Conservation (phyloP, 2,329 filamentous ascomycete species). For the Grosmannia serpens region DNA sequence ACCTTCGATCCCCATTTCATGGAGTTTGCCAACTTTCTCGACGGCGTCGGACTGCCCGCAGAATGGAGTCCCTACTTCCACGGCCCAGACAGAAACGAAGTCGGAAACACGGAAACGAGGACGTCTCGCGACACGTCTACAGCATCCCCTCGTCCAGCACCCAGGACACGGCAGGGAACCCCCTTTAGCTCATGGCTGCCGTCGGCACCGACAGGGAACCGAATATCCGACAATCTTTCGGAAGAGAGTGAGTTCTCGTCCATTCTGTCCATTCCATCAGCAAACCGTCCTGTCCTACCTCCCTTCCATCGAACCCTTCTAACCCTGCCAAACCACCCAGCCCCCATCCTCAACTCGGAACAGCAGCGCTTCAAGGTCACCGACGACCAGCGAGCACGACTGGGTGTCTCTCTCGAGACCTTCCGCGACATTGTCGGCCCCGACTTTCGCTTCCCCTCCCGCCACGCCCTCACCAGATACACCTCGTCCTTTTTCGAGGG, state of each 20-base stretch:
- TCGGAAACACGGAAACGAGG: neutral
- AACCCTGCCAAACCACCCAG: too few relatives aligned
- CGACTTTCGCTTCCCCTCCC: constrained; percentile 9
- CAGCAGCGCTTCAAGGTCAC: neutral
- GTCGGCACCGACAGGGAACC: neutral
- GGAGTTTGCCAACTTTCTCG: neutral
- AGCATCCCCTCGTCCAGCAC: neutral
- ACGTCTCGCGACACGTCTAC: neutral
- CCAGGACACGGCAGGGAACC: neutral
- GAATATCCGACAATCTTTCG: neutral
- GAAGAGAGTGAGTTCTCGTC: neutral
- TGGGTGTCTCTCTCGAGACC: neutral
- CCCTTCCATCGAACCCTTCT: too few relatives aligned
- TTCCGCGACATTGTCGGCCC: neutral
- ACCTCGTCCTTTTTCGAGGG: constrained; percentile 12
- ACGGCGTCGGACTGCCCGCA: neutral
- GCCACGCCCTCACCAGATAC: constrained; percentile 12
- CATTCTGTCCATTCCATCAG: too few relatives aligned
- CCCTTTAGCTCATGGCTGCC: neutral
- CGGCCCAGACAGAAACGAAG: neutral
- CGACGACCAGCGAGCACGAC: neutral
- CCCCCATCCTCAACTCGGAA: neutral
- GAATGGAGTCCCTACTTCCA: neutral
- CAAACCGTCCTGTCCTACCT: too few relatives aligned
- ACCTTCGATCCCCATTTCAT: neutral